Percentiles rank a stretch among this genome's conserved stretches.
These are phyloP conservation scores for Haplographium delicatum DNA, from an alignment of 495 filamentous ascomycete genomes.

Conservation along the genomic window DNA sequence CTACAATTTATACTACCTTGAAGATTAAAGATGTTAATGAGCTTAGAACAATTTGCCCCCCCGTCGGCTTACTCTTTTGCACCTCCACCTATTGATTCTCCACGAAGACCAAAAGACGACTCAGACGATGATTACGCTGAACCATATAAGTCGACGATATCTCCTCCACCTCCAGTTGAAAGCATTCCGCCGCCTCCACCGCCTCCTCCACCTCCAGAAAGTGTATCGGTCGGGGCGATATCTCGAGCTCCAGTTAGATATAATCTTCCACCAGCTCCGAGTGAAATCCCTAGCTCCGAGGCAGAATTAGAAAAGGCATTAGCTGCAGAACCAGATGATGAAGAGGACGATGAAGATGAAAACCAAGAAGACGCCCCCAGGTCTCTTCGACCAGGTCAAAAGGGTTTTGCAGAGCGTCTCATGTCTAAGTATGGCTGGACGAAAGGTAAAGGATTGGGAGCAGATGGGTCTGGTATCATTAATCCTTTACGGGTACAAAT, in stretches of 20 bases:
- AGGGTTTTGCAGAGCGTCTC: conserved; percentile 77
- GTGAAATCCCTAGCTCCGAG: conserved; percentile 51
- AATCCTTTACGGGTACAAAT: conserved; percentile 76
- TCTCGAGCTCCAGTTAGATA: conserved; percentile 87
- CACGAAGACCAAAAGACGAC: conserved; percentile 38
- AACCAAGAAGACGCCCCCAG: conserved; percentile 46
- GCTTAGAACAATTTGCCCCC: conserved; percentile 64
- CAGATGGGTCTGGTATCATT: conserved; percentile 71
- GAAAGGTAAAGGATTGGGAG: conserved; percentile 81
- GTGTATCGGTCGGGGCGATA: conserved; percentile 53
- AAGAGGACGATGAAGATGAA: conserved; percentile 46
- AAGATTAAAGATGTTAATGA: conserved; percentile 23
- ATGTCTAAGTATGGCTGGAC: conserved; percentile 93
- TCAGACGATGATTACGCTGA: too few species aligned
- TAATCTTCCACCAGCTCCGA: conserved; percentile 54
- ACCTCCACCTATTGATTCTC: conserved; percentile 51
- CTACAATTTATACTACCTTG: background rate
- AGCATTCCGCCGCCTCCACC: conserved; percentile 34
- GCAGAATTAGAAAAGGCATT: conserved; percentile 49
- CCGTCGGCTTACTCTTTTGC: conserved; percentile 64
- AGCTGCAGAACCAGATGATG: conserved; percentile 7
- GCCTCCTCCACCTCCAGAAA: conserved; percentile 30
- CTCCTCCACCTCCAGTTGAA: conserved; percentile 34
- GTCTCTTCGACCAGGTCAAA: conserved; percentile 69
- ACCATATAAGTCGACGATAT: too few species aligned